Evolutionary conservation across 108 stramenopile species (phyloP).

Genomic region (Skeletonema costatum): DNA sequence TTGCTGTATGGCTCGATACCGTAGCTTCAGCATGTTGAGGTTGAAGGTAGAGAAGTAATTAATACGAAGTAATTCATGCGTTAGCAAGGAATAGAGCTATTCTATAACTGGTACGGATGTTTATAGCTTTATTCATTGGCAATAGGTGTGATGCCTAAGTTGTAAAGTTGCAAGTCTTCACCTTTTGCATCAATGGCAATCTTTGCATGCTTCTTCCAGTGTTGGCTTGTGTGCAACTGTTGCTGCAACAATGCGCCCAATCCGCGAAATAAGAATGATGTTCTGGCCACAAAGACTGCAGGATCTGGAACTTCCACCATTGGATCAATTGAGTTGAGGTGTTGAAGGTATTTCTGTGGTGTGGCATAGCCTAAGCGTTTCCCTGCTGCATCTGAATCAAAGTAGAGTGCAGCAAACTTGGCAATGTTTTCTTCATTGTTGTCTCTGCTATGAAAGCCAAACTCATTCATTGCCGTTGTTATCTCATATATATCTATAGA

Average conservation of each 20-base stretch:
- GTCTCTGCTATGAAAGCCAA: slow-evolving; percentile 61
- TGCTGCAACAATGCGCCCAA: slow-evolving; percentile 60
- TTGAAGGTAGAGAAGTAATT: too few species aligned
- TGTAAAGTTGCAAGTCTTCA: slow-evolving; percentile 19
- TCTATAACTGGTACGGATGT: too few species aligned
- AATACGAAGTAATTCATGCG: too few species aligned
- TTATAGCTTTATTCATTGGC: neutral
- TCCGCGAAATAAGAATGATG: slow-evolving; percentile 68
- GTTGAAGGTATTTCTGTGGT: slow-evolving; percentile 65
- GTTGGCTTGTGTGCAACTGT: slow-evolving; percentile 49
- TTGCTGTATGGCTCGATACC: too few species aligned
- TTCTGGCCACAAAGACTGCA: slow-evolving; percentile 71
- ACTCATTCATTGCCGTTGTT: slow-evolving; percentile 58
- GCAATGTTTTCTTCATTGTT: slow-evolving; percentile 51
- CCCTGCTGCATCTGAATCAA: slow-evolving; percentile 63
- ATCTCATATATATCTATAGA: slow-evolving; percentile 23
- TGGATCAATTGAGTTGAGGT: slow-evolving; percentile 57
- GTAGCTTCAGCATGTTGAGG: too few species aligned
- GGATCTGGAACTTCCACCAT: slow-evolving; percentile 67
- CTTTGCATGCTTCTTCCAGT: slow-evolving; percentile 56
- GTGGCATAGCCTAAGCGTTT: slow-evolving; percentile 58
- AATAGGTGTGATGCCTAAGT: slow-evolving; percentile 25
- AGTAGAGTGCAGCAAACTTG: slow-evolving; percentile 62
- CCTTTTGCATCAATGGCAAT: slow-evolving; percentile 20
- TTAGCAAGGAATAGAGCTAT: too few species aligned